Conservation (phyloP, 1,139 yeast species). For the Candida tunisiensis region DNA sequence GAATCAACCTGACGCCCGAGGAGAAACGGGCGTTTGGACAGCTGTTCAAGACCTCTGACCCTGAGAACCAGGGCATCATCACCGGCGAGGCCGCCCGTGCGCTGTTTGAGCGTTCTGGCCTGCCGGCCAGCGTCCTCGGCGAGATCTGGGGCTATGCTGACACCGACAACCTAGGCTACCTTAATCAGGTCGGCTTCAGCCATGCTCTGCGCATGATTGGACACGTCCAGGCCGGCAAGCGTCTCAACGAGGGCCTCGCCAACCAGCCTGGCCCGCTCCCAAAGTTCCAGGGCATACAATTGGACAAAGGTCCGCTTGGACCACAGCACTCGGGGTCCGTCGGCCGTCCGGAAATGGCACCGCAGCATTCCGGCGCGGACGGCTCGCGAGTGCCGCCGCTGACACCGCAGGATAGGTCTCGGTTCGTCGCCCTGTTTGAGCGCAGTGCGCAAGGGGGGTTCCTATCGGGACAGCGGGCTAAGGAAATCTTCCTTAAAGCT, state of each 20-base stretch:
- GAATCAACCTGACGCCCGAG: conserved; percentile 41
- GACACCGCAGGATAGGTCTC: conserved; percentile 45
- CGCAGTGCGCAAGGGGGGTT: conserved; percentile 43
- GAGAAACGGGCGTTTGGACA: conserved; percentile 62
- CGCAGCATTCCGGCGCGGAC: conserved; percentile 4
- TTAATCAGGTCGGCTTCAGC: conserved; percentile 69
- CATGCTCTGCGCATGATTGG: conserved; percentile 83
- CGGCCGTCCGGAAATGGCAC: too few species aligned
- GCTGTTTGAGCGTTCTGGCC: conserved; percentile 72
- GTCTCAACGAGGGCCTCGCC: conserved; percentile 15
- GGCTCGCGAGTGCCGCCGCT: conserved; percentile 38
- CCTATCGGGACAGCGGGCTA: conserved; percentile 62
- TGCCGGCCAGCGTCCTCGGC: conserved; percentile 63
- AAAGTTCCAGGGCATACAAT: conserved; percentile 19
- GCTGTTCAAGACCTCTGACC: conserved; percentile 64
- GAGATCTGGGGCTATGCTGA: conserved; percentile 94
- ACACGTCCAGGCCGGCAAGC: conserved; percentile 64
- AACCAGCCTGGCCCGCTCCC: conserved; percentile 34
- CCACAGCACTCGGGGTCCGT: too few species aligned
- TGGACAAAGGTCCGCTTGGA: too few species aligned
- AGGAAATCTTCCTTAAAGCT: conserved; percentile 77
- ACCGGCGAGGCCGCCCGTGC: conserved; percentile 87
- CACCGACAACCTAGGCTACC: conserved; percentile 65
- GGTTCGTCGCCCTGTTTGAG: conserved; percentile 58
- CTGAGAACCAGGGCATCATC: conserved; percentile 62